phyloP scores from a whole-genome alignment of 257 asterid species.

The Forsythia suspensa region DNA sequence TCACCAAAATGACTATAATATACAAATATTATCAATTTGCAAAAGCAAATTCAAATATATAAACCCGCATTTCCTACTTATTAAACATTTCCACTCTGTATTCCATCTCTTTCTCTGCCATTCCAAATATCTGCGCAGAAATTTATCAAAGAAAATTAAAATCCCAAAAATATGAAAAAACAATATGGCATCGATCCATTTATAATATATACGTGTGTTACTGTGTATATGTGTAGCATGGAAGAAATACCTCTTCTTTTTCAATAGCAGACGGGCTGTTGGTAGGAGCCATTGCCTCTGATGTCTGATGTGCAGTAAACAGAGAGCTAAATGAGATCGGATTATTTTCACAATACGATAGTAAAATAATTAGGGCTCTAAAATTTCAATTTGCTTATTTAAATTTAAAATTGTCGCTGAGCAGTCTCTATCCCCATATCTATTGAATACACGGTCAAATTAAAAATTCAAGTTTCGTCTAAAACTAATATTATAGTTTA shows the following conservation, averaged over 20 bases:
- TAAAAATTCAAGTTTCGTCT: too few relatives aligned
- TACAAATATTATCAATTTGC: neutral
- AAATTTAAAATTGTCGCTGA: neutral
- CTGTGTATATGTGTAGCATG: neutral
- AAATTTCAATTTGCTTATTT: neutral
- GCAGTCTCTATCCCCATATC: too few relatives aligned
- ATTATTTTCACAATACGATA: too few relatives aligned
- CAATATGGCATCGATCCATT: neutral
- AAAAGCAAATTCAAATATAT: conserved; percentile 18
- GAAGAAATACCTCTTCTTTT: conserved; percentile 52
- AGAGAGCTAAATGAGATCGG: neutral
- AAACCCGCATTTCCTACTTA: conserved; percentile 44
- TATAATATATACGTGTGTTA: too few relatives aligned
- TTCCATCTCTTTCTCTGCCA: conserved; percentile 84
- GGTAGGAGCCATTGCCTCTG: conserved; percentile 39
- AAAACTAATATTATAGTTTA: too few relatives aligned
- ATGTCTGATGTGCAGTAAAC: neutral
- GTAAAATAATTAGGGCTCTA: neutral
- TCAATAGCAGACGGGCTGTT: conserved; percentile 39
- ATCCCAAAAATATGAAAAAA: neutral
- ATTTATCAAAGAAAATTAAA: neutral
- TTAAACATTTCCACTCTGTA: conserved; percentile 72
- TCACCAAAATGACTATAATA: neutral
- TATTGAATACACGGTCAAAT: too few relatives aligned
- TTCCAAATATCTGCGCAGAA: conserved; percentile 50